Base-by-base conservation (phyloP, 192 early-diverging fungal genomes). In the Martensiomyces pterosporus region DNA sequence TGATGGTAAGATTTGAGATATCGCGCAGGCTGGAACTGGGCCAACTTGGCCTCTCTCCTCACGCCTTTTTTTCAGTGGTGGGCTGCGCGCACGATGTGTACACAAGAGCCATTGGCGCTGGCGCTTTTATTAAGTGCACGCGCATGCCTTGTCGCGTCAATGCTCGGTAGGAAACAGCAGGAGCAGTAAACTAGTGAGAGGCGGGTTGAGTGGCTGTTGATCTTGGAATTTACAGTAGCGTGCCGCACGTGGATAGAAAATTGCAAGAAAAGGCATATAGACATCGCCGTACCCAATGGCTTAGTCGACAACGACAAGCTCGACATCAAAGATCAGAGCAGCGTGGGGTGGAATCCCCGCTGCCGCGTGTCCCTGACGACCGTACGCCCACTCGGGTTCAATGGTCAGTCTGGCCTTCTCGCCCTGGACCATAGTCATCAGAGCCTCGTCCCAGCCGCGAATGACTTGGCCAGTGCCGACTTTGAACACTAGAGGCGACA, bases 401-500 rank as follows among this genome's bases (percentile, higher is more conserved):
- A 93, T 93, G 24, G 71, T 70, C 32, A 98, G 75, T 33, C 65
- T 83, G 21, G 91, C 92, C 52, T 82, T 80, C 70, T 97, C 86
- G 49, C 92, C 92, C 39, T 90, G 67, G 23, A 84, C 87, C 83
- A 98, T 85, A 51, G 90, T 79, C 39, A 90, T 81, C 49, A 98
- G 85, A 62, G 87, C 92, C 79, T 84, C 79, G 56, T 83, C 83
- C 88, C 88, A 87, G 22, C 86, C 90, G 42, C 82, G 79, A 57
- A 98, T 98, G 50, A 98, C 93, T 39, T 80, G 86, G n/a, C 90
- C 90, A n/a, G 89, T 89, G 54, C 95, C 95, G 59, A 98, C 69
- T 59, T 80, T 86, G 73, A 90, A 90, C 24, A 76, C 67, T 24
- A 93, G 68, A 3, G 87, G 83, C 24, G 62, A 53, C n/a, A 71